Base-by-base conservation (phyloP, 2,329 filamentous ascomycete species). In the Pseudogymnoascus sp. region DNA sequence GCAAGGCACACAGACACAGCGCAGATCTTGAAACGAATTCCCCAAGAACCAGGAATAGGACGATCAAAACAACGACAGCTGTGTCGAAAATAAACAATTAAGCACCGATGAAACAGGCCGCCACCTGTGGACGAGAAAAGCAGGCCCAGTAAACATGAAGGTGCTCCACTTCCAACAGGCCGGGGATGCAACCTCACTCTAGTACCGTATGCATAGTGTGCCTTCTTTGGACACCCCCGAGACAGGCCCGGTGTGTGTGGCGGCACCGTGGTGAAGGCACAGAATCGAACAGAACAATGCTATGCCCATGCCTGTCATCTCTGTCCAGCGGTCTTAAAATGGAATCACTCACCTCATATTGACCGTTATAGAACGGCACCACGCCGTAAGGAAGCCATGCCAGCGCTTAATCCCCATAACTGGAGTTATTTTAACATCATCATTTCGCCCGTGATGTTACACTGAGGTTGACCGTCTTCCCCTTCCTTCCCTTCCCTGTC, bases 1-100 rank as follows among this genome's bases (percentile, higher is more conserved):
- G 10, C 23, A 53, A 53, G 47, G 26, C 23, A 53, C 47, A 53
- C 47, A 10, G 4, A 17, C 10, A 31, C 23, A 4, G 47, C 13
- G 47, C 47, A 53, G 47, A 53, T 53, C 47, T 19, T 53, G 47
- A 53, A 53, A 53, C 47, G 47, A 50, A 53, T 31, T 50, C 47
- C 47, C 47, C 47, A 53, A 53, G 26, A 53, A 53, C 47, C 47
- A 53, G 26, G 26, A 53, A 53, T 9, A 17, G 26, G 26, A 15
- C 47, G 26, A 53, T 53, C 47, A 53, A 53, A 53, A 53, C 47
- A 53, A 53, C 26, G 26, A 53, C 47, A 17, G n/a, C 6, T 3
- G 23, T 17, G 8, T 53, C 47, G 15, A 53, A 53, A 53, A 53
- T 53, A 53, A 53, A 53, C 47, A 53, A 53, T 53, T 53, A 53